Conservation (phyloP, 768 basidiomycete genomes). For the Phlegmacium glaucopus region DNA sequence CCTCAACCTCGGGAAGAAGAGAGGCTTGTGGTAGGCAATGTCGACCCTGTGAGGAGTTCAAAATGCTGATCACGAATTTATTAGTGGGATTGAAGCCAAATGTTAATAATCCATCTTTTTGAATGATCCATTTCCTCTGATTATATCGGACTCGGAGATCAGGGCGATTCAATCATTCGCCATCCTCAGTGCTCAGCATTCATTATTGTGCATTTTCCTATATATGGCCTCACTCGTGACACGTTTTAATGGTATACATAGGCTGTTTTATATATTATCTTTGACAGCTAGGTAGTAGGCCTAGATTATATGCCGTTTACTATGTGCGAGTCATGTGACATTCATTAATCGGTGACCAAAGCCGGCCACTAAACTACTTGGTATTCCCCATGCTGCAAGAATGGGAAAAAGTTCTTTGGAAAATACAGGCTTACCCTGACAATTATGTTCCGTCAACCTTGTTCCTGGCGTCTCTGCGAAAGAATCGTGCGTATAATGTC, state of each 20-base stretch:
- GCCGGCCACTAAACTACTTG: not conserved
- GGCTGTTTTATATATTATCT: too few species aligned
- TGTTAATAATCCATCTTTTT: not conserved
- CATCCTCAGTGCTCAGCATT: not conserved
- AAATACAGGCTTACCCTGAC: conserved; percentile 70
- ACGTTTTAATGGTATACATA: conserved; percentile 17
- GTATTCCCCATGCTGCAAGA: conserved; percentile 6
- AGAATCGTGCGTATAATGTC: conserved; percentile 58
- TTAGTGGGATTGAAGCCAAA: conserved; percentile 35
- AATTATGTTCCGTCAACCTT: conserved; percentile 74
- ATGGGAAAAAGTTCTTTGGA: conserved; percentile 84
- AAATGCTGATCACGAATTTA: conserved; percentile 5
- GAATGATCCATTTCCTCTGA: not conserved
- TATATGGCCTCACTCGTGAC: conserved; percentile 17
- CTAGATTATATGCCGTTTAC: too few species aligned
- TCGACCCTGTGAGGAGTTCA: conserved; percentile 1
- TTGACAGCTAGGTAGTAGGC: too few species aligned
- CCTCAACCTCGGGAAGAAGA: conserved; percentile 34
- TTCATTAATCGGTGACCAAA: not conserved
- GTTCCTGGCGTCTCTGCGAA: conserved; percentile 76
- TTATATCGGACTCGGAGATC: too few species aligned
- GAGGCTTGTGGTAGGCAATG: conserved; percentile 38
- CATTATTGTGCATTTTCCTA: conserved; percentile 10
- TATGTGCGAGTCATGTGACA: too few species aligned
- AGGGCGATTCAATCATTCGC: too few species aligned